phyloP scores from a whole-genome alignment of 371 early-diverging fungal species.

The Mucor circinelloides region DNA sequence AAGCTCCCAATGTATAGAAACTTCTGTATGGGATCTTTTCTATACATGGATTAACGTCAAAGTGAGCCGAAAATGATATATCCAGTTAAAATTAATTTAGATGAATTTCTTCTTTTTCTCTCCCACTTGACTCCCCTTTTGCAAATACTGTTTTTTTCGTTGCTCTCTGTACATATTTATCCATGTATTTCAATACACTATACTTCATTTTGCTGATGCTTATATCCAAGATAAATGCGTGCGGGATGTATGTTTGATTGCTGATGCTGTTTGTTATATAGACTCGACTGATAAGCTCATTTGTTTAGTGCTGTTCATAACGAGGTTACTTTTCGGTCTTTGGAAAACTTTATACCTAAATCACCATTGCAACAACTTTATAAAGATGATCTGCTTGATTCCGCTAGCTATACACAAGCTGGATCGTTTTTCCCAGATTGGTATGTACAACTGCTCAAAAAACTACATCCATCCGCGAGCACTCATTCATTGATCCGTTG shows the following conservation, averaged over 20 bases:
- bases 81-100: neutral
- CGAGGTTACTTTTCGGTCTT: conserved; percentile 45
- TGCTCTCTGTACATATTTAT: neutral
- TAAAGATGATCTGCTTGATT: conserved; percentile 45
- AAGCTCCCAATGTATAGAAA: neutral
- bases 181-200: neutral
- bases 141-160: neutral
- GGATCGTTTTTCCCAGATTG: conserved; percentile 91
- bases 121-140: neutral
- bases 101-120: neutral
- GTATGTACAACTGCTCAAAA: conserved; percentile 37
- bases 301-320: conserved; percentile 47
- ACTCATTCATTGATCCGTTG: neutral
- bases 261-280: neutral
- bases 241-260: conserved; percentile 10
- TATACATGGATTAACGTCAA: conserved; percentile 1
- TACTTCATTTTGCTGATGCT: neutral
- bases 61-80: neutral
- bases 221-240: neutral
- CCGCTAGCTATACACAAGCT: conserved; percentile 66
- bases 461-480: neutral
- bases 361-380: conserved; percentile 18
- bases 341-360: conserved; percentile 32
- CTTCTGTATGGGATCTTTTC: neutral
- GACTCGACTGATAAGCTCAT: neutral